These are phyloP conservation scores for Amanita thiersii DNA, from an alignment of 768 basidiomycete species.

Conservation along the genomic window DNA sequence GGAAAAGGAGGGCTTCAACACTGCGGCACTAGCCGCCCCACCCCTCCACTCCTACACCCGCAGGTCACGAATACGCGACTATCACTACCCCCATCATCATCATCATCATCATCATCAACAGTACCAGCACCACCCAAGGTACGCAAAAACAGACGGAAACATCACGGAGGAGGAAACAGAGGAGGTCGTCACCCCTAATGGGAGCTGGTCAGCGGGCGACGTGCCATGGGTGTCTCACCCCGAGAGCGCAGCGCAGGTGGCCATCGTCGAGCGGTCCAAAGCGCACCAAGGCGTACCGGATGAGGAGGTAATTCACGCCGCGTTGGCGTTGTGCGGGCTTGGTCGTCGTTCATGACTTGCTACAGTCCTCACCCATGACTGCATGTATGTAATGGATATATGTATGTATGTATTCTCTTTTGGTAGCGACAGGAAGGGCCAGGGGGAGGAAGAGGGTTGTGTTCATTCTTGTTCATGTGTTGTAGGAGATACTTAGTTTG, in stretches of 20 bases:
- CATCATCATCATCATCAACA: conserved; percentile 9
- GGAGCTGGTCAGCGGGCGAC: conserved; percentile 39
- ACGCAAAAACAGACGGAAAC: conserved; percentile 23
- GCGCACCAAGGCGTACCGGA: conserved; percentile 29
- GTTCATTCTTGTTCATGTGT: too few relatives aligned
- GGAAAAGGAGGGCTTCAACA: conserved; percentile 16
- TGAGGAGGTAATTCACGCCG: conserved; percentile 66
- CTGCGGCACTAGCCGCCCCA: too few relatives aligned
- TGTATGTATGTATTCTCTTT: too few relatives aligned
- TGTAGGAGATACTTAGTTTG: too few relatives aligned
- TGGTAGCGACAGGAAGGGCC: too few relatives aligned
- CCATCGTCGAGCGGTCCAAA: conserved; percentile 11
- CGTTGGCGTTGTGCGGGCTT: conserved; percentile 57
- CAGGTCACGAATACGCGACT: background rate
- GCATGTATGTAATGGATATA: too few relatives aligned
- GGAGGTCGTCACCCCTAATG: conserved; percentile 58
- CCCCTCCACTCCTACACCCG: background rate
- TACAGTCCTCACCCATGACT: too few relatives aligned
- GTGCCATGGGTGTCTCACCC: conserved; percentile 23
- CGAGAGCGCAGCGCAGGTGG: conserved; percentile 14
- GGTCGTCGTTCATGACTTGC: conserved; percentile 21
- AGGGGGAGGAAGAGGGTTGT: too few relatives aligned
- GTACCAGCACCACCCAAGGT: conserved; percentile 4
- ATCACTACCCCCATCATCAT: background rate
- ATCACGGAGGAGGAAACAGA: conserved; percentile 57